Evolutionary conservation across 2,329 filamentous ascomycete genomes (phyloP).

Genomic region (Paraphoma chrysanthemicola): DNA sequence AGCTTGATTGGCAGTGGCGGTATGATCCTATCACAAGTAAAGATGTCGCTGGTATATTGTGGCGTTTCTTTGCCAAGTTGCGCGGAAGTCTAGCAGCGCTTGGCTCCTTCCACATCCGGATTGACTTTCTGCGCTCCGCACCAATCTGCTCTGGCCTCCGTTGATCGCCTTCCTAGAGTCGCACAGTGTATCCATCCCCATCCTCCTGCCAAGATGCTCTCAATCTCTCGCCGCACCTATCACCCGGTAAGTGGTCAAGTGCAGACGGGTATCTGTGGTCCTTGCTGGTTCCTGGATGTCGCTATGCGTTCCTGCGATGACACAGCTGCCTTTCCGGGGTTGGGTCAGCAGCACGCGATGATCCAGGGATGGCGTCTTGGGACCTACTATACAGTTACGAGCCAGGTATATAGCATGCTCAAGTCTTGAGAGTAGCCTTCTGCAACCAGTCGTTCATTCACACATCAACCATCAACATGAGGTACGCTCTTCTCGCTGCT

Average conservation of each 20-base stretch:
- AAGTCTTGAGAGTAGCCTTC: conserved; percentile 1
- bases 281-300: conserved; percentile 23
- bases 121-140: not conserved
- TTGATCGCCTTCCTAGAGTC: conserved; percentile 5
- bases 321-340: conserved; percentile 34
- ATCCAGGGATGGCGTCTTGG: not conserved
- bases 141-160: not conserved
- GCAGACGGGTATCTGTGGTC: conserved; percentile 7
- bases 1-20: conserved; percentile 3
- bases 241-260: conserved; percentile 17
- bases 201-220: conserved; percentile 4
- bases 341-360: conserved; percentile 10
- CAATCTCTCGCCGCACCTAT: conserved; percentile 14
- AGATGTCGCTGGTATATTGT: conserved; percentile 15
- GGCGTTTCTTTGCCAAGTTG: conserved; percentile 20
- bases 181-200: not conserved
- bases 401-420: conserved; percentile 26
- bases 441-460: conserved; percentile 15
- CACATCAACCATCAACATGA: conserved; percentile 32
- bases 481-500: conserved; percentile 28
- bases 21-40: not conserved
- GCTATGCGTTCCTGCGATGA: conserved; percentile 3
- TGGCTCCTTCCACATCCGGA: conserved; percentile 30
- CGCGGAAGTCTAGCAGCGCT: conserved; percentile 1
- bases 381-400: conserved; percentile 6